phyloP scores from a whole-genome alignment of 495 filamentous ascomycete genomes.

The Massariosphaeria phaeospora region DNA sequence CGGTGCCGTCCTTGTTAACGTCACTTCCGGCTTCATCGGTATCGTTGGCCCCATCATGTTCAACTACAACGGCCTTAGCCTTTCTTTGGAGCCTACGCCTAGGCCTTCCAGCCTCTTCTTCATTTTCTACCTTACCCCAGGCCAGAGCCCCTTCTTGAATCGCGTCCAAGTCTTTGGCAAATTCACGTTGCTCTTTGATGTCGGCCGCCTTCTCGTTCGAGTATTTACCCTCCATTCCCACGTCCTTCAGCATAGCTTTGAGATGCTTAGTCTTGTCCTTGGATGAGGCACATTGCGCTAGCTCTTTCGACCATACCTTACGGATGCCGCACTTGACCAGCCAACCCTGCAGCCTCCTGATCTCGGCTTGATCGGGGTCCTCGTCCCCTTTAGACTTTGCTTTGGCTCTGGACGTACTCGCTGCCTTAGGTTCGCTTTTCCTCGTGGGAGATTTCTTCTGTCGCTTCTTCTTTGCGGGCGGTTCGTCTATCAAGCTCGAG shows the following conservation, averaged over 20 bases:
- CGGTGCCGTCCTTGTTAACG: background rate
- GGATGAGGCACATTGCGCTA: conserved; percentile 66
- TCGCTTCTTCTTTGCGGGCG: conserved; percentile 52
- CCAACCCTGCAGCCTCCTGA: conserved; percentile 86
- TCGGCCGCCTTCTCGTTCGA: conserved; percentile 74
- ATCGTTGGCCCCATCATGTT: background rate
- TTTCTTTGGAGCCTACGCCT: conserved; percentile 20
- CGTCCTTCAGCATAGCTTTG: conserved; percentile 66
- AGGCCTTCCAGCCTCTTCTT: conserved; percentile 40
- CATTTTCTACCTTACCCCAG: conserved; percentile 62
- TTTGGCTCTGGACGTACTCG: conserved; percentile 23
- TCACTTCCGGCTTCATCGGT: background rate
- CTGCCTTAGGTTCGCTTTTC: conserved; percentile 19
- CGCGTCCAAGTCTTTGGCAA: conserved; percentile 73
- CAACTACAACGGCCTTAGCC: background rate
- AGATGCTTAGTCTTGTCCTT: conserved; percentile 82
- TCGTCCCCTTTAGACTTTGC: conserved; percentile 45
- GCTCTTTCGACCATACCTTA: conserved; percentile 83
- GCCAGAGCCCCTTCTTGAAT: conserved; percentile 70
- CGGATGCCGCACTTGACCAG: conserved; percentile 88
- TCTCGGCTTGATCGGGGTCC: conserved; percentile 68
- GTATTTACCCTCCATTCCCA: conserved; percentile 83
- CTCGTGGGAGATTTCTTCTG: conserved; percentile 40
- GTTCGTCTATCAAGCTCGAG: conserved; percentile 70
- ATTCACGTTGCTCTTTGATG: conserved; percentile 80